phyloP scores from a whole-genome alignment of 768 basidiomycete genomes.

The Leccinum ochraceum region DNA sequence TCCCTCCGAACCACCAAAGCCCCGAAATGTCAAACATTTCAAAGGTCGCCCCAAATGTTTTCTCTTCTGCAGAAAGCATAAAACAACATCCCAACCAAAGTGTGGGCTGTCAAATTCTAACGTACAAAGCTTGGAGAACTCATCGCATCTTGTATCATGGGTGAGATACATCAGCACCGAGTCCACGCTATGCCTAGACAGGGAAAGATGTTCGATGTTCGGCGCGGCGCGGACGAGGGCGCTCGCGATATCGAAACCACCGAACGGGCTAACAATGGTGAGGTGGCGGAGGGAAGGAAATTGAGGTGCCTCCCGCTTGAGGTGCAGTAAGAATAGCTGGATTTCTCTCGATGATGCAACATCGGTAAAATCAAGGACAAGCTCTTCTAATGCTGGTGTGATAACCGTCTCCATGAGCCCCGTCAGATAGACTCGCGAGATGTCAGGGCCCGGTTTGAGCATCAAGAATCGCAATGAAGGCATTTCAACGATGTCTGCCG shows the following conservation, averaged over 20 bases:
- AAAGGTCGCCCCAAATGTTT: constrained; percentile 22
- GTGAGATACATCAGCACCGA: constrained; percentile 33
- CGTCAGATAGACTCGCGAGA: constrained; percentile 31
- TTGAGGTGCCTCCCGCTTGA: constrained; percentile 29
- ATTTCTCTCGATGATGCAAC: constrained; percentile 29
- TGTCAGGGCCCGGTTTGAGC: constrained; percentile 28
- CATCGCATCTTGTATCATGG: constrained; percentile 29
- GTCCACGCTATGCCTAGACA: constrained; percentile 28
- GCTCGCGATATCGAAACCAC: constrained; percentile 22
- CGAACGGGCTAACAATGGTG: constrained; percentile 28
- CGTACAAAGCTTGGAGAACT: constrained; percentile 23
- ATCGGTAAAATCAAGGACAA: constrained; percentile 28
- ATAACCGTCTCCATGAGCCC: constrained; percentile 24
- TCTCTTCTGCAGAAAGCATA: constrained; percentile 29
- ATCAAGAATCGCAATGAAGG: constrained; percentile 21
- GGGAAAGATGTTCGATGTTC: constrained; percentile 24
- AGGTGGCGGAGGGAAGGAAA: constrained; percentile 28
- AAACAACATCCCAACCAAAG: constrained; percentile 30
- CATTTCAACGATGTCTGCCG: constrained; percentile 15
- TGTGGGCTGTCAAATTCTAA: constrained; percentile 27
- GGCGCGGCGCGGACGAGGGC: constrained; percentile 28
- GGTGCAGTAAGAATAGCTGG: constrained; percentile 28
- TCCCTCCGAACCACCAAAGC: constrained; percentile 24
- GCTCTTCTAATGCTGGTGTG: constrained; percentile 27
- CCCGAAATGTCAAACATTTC: constrained; percentile 18